A percentile compares a stretch with the other conserved stretches of the same genome.
Evolutionary conservation across 805 yeast species (phyloP).

Genomic region (Metschnikowia santaceciliae): DNA sequence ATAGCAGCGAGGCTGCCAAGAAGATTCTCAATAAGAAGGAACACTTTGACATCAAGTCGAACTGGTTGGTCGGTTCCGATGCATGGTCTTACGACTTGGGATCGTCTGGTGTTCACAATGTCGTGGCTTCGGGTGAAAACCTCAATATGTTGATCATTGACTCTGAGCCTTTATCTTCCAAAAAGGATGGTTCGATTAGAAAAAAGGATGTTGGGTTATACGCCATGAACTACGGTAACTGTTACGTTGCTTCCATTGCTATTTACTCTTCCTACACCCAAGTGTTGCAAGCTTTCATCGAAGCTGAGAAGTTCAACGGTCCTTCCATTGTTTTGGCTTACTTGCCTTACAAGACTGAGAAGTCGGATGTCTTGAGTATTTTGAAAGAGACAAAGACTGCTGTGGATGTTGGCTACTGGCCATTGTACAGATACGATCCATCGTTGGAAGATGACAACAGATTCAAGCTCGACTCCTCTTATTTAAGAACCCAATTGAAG

Average conservation of each 20-base stretch:
- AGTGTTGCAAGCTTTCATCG: conserved; percentile 79
- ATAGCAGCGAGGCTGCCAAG: conserved; percentile 39
- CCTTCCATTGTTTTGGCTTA: conserved; percentile 91
- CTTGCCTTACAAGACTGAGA: conserved; percentile 67
- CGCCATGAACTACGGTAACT: conserved; percentile 88
- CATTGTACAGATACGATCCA: conserved; percentile 85
- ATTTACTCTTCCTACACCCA: conserved; percentile 92
- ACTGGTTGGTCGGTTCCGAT: conserved; percentile 92
- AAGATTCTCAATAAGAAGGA: conserved; percentile 46
- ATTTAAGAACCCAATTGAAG: conserved; percentile 69
- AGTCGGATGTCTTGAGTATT: conserved; percentile 65
- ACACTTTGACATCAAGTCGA: conserved; percentile 45
- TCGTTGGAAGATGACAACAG: conserved; percentile 44
- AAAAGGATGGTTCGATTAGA: conserved; percentile 46
- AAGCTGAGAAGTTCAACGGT: conserved; percentile 85
- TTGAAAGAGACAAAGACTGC: conserved; percentile 84
- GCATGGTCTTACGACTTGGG: conserved; percentile 95
- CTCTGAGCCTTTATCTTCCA: conserved; percentile 62
- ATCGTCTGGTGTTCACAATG: conserved; percentile 83
- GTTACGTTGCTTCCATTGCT: conserved; percentile 92
- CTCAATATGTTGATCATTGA: conserved; percentile 84
- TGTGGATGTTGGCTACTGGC: conserved; percentile 96
- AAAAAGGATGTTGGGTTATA: conserved; percentile 91
- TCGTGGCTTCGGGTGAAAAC: conserved; percentile 69
- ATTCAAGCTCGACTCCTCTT: conserved; percentile 85